Evolutionary conservation across 257 asterid species (phyloP), one percentile per base, ranked within the genome.

Genomic region (Salvia hispanica): DNA sequence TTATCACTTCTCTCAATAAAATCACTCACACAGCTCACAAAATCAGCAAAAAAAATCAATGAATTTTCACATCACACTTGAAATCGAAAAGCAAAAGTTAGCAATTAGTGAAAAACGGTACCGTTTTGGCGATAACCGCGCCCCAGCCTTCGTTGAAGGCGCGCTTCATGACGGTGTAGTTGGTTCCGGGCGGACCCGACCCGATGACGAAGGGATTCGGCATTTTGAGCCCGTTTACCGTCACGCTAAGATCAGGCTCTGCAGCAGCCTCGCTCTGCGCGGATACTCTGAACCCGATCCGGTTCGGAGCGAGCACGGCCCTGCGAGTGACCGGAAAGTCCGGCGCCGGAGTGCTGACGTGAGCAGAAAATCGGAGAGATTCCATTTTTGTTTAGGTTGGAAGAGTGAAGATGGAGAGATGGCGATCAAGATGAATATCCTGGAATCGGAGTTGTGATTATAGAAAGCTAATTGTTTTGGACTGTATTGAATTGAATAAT

Each of bases 111-210:
- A 92, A 91, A 95, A 92, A 83, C 64, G 85, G 86, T 78, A 93
- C 98, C 87, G 98, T 93, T 82, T 93, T 93, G 63, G 97, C 98
- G 78, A 93, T 93, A 59, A 93, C 98, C 76, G 85, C 98, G 42
- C 98, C 98, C 98, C 98, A 93, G 0, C 97, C 97, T 79, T 93
- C 98, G 73, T 93, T 95, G 61, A 93, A 93, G 11, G 97, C 98
- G 67, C 89, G 86, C 73, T 85, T 93, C 99, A 93, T 93, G 71
- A 93, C 99, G 0, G 95, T 82, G 75, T 85, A 84, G 72, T 93
- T 93, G 66, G 99, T 93, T 0, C 99, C 99, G 0, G 99, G 99
- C 39, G 99, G 99, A 18, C 99, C 99, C 72, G 99, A 93, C 46
- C 97, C 99, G 74, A 93, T 93, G 0, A 93, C 99, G 68, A 90